Evolutionary conservation across 2,329 filamentous ascomycete genomes (phyloP), one percentile per base, ranked within the genome.

Genomic region (Salinomyces thailandicus): DNA sequence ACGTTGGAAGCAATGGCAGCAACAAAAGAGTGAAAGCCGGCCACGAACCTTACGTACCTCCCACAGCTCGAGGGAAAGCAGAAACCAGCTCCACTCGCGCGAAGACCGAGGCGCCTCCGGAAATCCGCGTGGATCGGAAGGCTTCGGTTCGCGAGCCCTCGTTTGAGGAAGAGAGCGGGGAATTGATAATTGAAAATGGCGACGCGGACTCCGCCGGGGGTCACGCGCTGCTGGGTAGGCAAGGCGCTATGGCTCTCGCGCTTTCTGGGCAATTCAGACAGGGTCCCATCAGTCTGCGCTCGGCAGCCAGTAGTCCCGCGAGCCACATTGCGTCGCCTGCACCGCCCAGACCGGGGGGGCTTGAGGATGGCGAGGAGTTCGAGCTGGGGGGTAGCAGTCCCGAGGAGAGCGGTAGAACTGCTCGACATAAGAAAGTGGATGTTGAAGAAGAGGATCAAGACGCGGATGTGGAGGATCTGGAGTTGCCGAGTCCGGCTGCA

Each of bases 231-330:
- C 39, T 38, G 3, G 37, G 26, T 18, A 46, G 39, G 18, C 39
- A 33, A 19, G 46, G 36, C 13, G 48, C 45, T 7, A 52, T 52
- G 50, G 48, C 46, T 3, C 51, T 55, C 15, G 54, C 53, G 6
- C 36, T 58, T 3, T 44, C 44, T 17, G 52, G 53, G 2, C 48
- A 50, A 17, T 44, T 61, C 1, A 55, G 13, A 15, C 51, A 53
- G 17, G 63, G 63, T 3, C 65, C 64, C 2, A 65, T 66, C 30
- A 62, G 57, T 12, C 53, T 67, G 24, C 60, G 58, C 12, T 63
- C 60, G 41, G 64, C 62, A 1, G 62, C 63, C 5, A 64, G 54
- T 38, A 63, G 39, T 39, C 54, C 47, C 24, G 51, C 46, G 11
- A 37, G 32, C 17, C 33, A 34, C 12, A 33, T 46, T 20, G 45